Conservation (phyloP, 2,329 filamentous ascomycete species). For the Aspergillus sp. region DNA sequence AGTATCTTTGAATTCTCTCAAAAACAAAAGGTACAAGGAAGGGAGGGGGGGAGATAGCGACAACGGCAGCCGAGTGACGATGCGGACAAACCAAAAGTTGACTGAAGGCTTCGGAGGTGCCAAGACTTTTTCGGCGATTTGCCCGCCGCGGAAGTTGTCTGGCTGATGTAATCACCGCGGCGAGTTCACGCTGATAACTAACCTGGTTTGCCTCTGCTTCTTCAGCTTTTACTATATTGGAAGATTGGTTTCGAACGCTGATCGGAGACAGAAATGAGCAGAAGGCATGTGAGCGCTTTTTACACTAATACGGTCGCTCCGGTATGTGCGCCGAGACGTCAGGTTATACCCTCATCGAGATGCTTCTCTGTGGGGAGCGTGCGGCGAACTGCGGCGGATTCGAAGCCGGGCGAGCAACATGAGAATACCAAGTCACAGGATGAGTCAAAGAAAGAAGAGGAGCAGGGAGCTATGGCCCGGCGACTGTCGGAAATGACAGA, state of each 20-base stretch:
- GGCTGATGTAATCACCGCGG: constrained; percentile 31
- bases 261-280: constrained; percentile 23
- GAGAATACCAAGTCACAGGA: constrained; percentile 11
- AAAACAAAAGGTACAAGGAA: background rate
- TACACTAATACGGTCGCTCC: constrained; percentile 19
- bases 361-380: constrained; percentile 26
- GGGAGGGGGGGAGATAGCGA: constrained; percentile 18
- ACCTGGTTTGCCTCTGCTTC: background rate
- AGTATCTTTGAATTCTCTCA: background rate
- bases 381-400: constrained; percentile 23
- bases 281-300: constrained; percentile 18
- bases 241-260: background rate
- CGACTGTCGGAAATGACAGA: constrained; percentile 63
- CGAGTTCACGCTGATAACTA: background rate
- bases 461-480: constrained; percentile 59
- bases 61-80: constrained; percentile 7
- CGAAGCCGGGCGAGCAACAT: constrained; percentile 20
- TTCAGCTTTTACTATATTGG: background rate
- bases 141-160: constrained; percentile 29
- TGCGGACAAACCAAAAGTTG: constrained; percentile 12
- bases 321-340: constrained; percentile 14
- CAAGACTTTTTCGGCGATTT: constrained; percentile 23
- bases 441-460: constrained; percentile 26
- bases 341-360: constrained; percentile 9
- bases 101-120: constrained; percentile 23